A percentile compares a stretch with the other conserved stretches of the same genome.
Conservation (phyloP, 2,329 filamentous ascomycete genomes). For the Sporothrix schenckii region DNA sequence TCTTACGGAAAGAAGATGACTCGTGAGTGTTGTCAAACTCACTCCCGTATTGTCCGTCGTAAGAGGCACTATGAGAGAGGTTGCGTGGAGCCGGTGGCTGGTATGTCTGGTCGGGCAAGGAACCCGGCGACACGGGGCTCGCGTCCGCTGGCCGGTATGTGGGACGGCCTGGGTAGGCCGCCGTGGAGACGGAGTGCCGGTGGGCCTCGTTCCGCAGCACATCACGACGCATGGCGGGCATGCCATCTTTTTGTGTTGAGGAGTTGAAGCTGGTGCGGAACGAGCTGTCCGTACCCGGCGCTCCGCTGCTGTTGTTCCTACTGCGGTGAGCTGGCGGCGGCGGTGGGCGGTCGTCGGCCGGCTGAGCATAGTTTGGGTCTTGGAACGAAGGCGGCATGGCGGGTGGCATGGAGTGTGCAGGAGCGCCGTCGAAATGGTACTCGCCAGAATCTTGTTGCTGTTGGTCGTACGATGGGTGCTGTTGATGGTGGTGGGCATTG, state of each 20-base stretch:
- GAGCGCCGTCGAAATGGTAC: constrained; percentile 30
- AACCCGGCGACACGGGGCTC: constrained; percentile 48
- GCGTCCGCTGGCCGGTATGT: constrained; percentile 55
- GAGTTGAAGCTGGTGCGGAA: constrained; percentile 49
- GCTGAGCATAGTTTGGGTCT: constrained; percentile 25
- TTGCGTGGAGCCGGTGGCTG: constrained; percentile 50
- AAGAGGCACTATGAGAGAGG: constrained; percentile 55
- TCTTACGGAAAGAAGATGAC: constrained; percentile 39
- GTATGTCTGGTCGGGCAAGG: constrained; percentile 42
- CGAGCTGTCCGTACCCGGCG: constrained; percentile 46
- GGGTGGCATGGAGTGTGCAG: constrained; percentile 1
- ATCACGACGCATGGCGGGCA: constrained; percentile 59
- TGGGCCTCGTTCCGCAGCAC: constrained; percentile 62
- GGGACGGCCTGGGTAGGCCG: constrained; percentile 56
- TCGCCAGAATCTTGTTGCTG: constrained; percentile 47
- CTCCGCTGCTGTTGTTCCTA: constrained; percentile 50
- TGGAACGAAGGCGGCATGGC: constrained; percentile 6
- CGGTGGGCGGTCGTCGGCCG: constrained; percentile 52
- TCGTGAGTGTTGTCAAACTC: constrained; percentile 68
- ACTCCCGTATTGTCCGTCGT: constrained; percentile 53
- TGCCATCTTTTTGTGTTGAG: constrained; percentile 48
- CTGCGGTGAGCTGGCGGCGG: constrained; percentile 60
- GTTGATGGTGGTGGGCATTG: constrained; percentile 16
- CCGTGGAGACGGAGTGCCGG: constrained; percentile 51
- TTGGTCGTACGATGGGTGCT: constrained; percentile 37